Base-by-base conservation (phyloP, 331 rosid genomes). In the Spiraea crenata region DNA sequence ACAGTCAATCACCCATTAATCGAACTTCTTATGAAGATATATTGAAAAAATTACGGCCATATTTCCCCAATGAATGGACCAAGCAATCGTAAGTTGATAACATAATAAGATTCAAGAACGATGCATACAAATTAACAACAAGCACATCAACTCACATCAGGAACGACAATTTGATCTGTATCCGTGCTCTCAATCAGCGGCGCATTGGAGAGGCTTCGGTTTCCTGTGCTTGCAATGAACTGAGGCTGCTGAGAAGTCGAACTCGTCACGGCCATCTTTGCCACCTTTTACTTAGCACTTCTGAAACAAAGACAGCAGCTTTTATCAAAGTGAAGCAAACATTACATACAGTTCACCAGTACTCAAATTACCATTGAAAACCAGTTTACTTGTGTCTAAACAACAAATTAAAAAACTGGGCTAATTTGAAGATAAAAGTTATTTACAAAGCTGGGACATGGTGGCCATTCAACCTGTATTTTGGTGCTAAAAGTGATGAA, bases 181-280 rank as follows among this genome's bases (percentile, higher is more conserved):
- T 87, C 83, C 1, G 95, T 59, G 79, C 80, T 79, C 60, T 87
- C 89, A 74, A 89, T 92, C 47, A 92, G 77, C 0, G 95, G 95
- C 2, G 81, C 90, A 72, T 87, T 85, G 0, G 97, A 82, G 58
- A 67, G 71, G 67, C 91, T 88, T 45, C 77, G 75, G 66, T 77
- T 85, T 57, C 89, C 95, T 47, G 85, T 67, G 83, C 90, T 83
- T 4, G 83, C 61, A 48, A 88, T 79, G 83, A 91, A 88, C 47
- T 91, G 97, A 8, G 92, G 89, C 75, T 80, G 95, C 74, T 65
- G 80, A 55, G 84, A 71, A 59, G 59, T 71, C 46, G 93, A 73
- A 60, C 80, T 80, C 15, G 73, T 74, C 35, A 41, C 76, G 42
- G 88, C 88, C 98, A 86, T 88, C 31, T 69, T 70, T 45, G 71